Percentiles rank a stretch among this genome's conserved stretches.
Evolutionary conservation across 2,329 filamentous ascomycete genomes (phyloP).

Genomic region (Sclerotinia trifoliorum): DNA sequence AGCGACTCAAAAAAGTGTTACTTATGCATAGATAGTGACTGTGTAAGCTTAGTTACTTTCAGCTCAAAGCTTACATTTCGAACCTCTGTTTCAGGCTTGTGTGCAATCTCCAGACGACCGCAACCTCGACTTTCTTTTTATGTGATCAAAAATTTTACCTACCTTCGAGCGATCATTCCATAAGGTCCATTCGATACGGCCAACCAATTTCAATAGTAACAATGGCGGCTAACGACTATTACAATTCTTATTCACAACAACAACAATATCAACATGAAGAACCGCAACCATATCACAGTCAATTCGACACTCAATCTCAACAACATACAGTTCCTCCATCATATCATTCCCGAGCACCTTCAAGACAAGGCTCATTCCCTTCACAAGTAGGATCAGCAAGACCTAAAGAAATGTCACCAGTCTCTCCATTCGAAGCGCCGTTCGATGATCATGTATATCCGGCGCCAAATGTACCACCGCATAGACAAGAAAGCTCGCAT

Average conservation of each 20-base stretch:
- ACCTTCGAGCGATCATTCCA: neutral
- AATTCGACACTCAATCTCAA: conserved; percentile 25
- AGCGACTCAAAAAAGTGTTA: neutral
- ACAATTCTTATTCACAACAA: conserved; percentile 31
- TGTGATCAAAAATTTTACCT: neutral
- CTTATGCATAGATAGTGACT: neutral
- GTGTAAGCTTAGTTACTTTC: neutral
- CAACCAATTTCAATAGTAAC: neutral
- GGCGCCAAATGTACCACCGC: conserved; percentile 36
- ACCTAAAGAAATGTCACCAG: conserved; percentile 27
- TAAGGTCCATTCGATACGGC: neutral
- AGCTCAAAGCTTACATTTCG: conserved; percentile 9
- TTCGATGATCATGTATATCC: conserved; percentile 69
- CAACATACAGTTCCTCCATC: conserved; percentile 29
- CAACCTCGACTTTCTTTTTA: conserved; percentile 4
- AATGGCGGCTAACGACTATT: conserved; percentile 39
- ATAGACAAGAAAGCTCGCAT: conserved; percentile 37
- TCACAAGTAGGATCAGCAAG: conserved; percentile 25
- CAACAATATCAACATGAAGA: conserved; percentile 23
- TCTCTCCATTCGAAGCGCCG: conserved; percentile 62
- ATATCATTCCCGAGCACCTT: conserved; percentile 34
- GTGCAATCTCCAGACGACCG: conserved; percentile 16
- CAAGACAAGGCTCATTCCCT: conserved; percentile 23
- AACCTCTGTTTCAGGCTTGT: conserved; percentile 20
- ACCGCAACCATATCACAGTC: conserved; percentile 28